Percentiles rank a stretch among this genome's conserved stretches.
These are phyloP conservation scores for Nicotiana undulata DNA, from an alignment of 257 asterid species.

Conservation along the genomic window DNA sequence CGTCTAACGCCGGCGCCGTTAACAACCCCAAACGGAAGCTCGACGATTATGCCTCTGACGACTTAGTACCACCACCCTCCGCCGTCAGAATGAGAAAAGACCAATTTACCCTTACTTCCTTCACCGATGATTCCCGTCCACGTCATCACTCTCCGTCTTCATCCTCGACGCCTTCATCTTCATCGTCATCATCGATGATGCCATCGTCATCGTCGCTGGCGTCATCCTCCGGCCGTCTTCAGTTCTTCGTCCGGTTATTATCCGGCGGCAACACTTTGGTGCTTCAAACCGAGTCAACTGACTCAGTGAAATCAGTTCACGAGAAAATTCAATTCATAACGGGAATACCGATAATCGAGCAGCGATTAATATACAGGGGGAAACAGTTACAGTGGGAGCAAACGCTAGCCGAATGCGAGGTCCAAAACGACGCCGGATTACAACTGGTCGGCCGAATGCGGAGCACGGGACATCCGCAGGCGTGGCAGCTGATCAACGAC, in stretches of 20 bases:
- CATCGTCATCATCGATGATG: neutral
- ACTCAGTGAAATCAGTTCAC: slow-evolving; percentile 49
- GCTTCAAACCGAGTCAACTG: slow-evolving; percentile 47
- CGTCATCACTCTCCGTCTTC: slow-evolving; percentile 25
- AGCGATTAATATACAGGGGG: slow-evolving; percentile 64
- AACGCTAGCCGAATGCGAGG: slow-evolving; percentile 39
- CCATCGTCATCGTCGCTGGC: neutral
- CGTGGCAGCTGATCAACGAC: slow-evolving; percentile 66
- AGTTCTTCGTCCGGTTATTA: slow-evolving; percentile 73
- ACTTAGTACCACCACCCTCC: neutral
- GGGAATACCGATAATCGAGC: slow-evolving; percentile 56
- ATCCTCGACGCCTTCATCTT: neutral
- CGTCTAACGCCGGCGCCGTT: neutral
- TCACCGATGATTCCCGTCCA: slow-evolving; percentile 16
- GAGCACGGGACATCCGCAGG: slow-evolving; percentile 69
- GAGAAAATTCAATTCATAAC: slow-evolving; percentile 42
- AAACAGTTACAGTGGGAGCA: slow-evolving; percentile 75
- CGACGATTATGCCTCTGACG: slow-evolving; percentile 52
- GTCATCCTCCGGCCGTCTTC: slow-evolving; percentile 29
- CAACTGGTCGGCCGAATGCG: slow-evolving; percentile 71
- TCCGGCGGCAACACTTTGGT: slow-evolving; percentile 52
- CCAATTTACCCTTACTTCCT: slow-evolving; percentile 34
- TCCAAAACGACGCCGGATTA: slow-evolving; percentile 60
- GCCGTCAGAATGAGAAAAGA: slow-evolving; percentile 57
- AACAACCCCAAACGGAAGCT: slow-evolving; percentile 55